Base-by-base conservation (phyloP, 140 eudicot genomes). In the Oenanthe javanica region DNA sequence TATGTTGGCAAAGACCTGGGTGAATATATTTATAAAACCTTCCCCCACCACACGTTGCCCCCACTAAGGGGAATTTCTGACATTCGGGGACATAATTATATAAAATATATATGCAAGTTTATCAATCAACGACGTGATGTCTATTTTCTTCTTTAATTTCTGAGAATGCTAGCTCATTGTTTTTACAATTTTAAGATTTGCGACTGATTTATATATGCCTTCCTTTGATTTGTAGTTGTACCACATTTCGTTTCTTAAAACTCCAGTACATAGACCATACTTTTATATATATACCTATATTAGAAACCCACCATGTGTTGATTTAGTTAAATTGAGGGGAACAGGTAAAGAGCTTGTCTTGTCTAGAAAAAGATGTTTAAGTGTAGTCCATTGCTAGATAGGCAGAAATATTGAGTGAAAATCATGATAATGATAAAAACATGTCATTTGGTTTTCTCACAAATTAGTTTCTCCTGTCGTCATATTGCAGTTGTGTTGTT, bases 401-500 rank as follows among this genome's bases (percentile, higher is more conserved):
- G 76, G 23, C 2, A 72, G 52, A 72, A 72, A n/a, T n/a, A n/a
- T 14, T 72, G 52, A 72, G 52, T 19, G n/a, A 16, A 19, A 42
- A 15, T 59, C 69, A 8, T n/a, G n/a, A n/a, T n/a, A 59, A 59
- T 59, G 36, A 59, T 21, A 59, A n/a, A n/a, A 59, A 59, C 10
- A 59, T 1, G 69, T 21, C 64, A 59, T 59, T 54, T 40, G 16
- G 36, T 0, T 76, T 49, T 50, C 4, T 25, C 21, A 18, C 10
- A 23, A 3, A n/a, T n/a, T n/a, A 1, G 4, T 76, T 11, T 76
- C 25, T 36, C 0, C 46, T 76, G n/a, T 7, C n/a, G n/a, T n/a
- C 23, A 4, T 4, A 6, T n/a, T 88, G 89, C 81, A 90, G 94
- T 36, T 76, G 80, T 79, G 89, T 81, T 0, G 91, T 86, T 31